Conservation (phyloP, 148 eudicot genomes). For the Rhododendron ferrugineum region DNA sequence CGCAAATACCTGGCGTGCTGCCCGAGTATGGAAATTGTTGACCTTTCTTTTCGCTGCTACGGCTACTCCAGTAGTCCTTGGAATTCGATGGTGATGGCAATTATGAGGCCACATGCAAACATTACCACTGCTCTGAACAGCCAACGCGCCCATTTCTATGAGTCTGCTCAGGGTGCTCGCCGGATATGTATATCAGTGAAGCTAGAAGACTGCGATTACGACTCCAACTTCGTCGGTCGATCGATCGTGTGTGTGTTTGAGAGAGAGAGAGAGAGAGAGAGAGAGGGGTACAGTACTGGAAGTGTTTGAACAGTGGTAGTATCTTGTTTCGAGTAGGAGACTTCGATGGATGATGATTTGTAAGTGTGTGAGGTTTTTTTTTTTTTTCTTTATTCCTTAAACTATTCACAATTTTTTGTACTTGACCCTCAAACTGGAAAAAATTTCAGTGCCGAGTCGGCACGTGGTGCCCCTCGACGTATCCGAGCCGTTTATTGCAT, state of each 20-base stretch:
- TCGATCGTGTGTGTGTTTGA: neutral
- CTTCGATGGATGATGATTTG: too few species aligned
- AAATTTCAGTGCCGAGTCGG: too few species aligned
- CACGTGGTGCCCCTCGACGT: too few species aligned
- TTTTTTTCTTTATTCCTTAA: too few species aligned
- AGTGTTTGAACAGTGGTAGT: neutral
- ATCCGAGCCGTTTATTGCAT: too few species aligned
- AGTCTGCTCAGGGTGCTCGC: too few species aligned
- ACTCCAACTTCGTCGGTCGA: neutral
- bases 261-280: neutral
- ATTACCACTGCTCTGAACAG: neutral
- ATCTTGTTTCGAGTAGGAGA: neutral
- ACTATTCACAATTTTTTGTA: too few species aligned
- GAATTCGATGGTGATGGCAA: neutral
- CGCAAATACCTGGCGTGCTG: neutral
- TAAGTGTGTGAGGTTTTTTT: too few species aligned
- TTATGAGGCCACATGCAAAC: neutral
- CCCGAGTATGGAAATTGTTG: slow-evolving; percentile 3
- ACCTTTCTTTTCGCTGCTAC: neutral
- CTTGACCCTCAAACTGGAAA: too few species aligned
- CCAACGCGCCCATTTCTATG: neutral
- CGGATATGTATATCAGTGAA: too few species aligned
- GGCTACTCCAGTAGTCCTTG: neutral
- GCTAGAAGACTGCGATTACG: neutral
- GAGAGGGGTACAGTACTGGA: neutral